Evolutionary conservation across 2,329 filamentous ascomycete genomes (phyloP), one percentile per base, ranked within the genome.

Genomic region (Colletotrichum lentis): DNA sequence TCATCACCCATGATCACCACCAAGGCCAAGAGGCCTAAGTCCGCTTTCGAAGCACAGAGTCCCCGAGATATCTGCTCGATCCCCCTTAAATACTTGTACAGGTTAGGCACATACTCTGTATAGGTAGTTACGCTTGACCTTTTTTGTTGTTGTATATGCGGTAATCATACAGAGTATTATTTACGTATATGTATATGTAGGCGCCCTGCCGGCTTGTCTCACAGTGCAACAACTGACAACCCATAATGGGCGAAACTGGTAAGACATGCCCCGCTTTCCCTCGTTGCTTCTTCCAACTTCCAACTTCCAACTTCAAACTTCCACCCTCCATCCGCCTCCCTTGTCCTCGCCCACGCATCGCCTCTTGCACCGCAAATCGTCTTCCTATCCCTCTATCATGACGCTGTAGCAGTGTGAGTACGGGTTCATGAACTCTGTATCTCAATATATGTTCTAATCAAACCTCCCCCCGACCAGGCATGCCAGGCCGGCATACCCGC

Each of bases 1-100:
- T n/a, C 50, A 62, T 56, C 57, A 35, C 10, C 8, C 8, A 35
- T 35, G 31, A 10, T 7, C 27, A 31, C 39, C 27, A 8, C 27
- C 27, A 31, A 50, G 35, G 52, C 35, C 64, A 62, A n/a, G n/a
- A n/a, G n/a, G n/a, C n/a, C n/a, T n/a, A n/a, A n/a, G n/a, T n/a
- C n/a, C n/a, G n/a, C n/a, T n/a, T n/a, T n/a, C n/a, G n/a, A n/a
- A 52, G 52, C 59, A 44, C 27, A 41, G n/a, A 63, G 54, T 52
- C 50, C 43, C 44, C 37, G 27, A 63, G 58, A 67, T 65, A 47
- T 49, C 56, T 65, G 54, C 63, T 65, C 62, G 49, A 55, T 47
- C 12, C 16, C 10, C 24, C 56, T 56, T 52, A 52, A 11, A 14
- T n/a, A 35, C 24, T n/a, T 10, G 22, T 37, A n/a, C 39, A 47